Base-by-base conservation (phyloP, 495 filamentous ascomycete species). In the Talaromyces proteolyticus region DNA sequence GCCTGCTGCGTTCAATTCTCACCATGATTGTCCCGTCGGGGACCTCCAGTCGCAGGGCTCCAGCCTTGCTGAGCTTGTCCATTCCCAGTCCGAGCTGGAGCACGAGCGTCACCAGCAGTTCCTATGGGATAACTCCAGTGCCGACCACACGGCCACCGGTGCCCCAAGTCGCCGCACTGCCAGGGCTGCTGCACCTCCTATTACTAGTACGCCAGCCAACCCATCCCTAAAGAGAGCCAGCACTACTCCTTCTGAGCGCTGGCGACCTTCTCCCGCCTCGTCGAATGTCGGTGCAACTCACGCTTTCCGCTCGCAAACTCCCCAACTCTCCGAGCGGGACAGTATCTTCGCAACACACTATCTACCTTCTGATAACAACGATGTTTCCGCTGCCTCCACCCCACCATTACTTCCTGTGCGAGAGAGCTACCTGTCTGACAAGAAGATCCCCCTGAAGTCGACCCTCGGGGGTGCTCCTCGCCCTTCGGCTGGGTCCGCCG, bases 341-440 rank as follows among this genome's bases (percentile, higher is more conserved):
- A 80, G 76, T 60, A 84, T 84, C 61, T 83, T 82, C 56, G 80
- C 81, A 39, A 82, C 79, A 1, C 74, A 80, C 51, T 84, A 83
- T 57, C 62, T 75, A 0, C 67, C 66, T 38, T 70, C 74, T 39
- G 76, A 77, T 49, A 76, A 66, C 55, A 68, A 60, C 55, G 47
- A 49, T 49, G 47, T 36, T 23, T 20, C 38, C 36, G 12, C 47
- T 24, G 62, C 63, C 42, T 67, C 56, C 58, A 72, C 76, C 57
- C 77, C 80, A 52, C 69, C 71, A 54, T 63, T 77, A 39, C 70
- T 65, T 43, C 69, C 76, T 38, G 58, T 61, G 41, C 56, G 55
- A 51, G 60, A 60, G 47, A 45, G 52, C 37, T 54, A 67, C 45
- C 59, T 68, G 68, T 61, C 26, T 18, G 23, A 50, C 25, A 45